Evolutionary conservation across 2,329 filamentous ascomycete species (phyloP).

Genomic region (Phyllosticta citriasiana): DNA sequence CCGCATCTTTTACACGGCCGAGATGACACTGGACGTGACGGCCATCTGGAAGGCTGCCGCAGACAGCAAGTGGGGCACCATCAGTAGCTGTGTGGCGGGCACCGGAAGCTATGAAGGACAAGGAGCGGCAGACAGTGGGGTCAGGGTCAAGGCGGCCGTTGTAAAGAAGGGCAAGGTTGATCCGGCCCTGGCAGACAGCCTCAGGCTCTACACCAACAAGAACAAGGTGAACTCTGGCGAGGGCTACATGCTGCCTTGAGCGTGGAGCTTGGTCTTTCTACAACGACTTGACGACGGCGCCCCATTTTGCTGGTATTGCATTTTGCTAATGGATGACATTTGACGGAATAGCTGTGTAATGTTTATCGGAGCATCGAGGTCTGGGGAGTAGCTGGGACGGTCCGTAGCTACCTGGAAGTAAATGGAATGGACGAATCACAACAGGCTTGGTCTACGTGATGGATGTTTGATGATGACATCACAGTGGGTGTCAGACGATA

Average conservation of each 20-base stretch:
- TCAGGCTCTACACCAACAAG: slow-evolving; percentile 20
- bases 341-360: background rate
- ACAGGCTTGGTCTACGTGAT: background rate
- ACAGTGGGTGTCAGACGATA: background rate
- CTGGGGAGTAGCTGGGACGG: background rate
- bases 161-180: slow-evolving; percentile 15
- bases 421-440: background rate
- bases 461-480: background rate
- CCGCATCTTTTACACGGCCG: slow-evolving; percentile 30
- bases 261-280: background rate
- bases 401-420: background rate
- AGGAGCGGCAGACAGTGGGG: background rate
- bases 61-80: slow-evolving; percentile 25
- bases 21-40: slow-evolving; percentile 31
- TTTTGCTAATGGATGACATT: background rate
- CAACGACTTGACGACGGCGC: background rate
- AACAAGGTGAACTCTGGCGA: slow-evolving; percentile 16
- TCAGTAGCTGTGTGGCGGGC: slow-evolving; percentile 22
- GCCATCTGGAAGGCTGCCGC: slow-evolving; percentile 29
- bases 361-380: background rate
- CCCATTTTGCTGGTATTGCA: background rate
- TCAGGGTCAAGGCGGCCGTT: slow-evolving; percentile 12
- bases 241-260: slow-evolving; percentile 27
- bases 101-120: background rate
- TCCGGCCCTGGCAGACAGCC: slow-evolving; percentile 16